Base-by-base conservation (phyloP, 2,329 filamentous ascomycete species). In the Hypoxylon sp. region DNA sequence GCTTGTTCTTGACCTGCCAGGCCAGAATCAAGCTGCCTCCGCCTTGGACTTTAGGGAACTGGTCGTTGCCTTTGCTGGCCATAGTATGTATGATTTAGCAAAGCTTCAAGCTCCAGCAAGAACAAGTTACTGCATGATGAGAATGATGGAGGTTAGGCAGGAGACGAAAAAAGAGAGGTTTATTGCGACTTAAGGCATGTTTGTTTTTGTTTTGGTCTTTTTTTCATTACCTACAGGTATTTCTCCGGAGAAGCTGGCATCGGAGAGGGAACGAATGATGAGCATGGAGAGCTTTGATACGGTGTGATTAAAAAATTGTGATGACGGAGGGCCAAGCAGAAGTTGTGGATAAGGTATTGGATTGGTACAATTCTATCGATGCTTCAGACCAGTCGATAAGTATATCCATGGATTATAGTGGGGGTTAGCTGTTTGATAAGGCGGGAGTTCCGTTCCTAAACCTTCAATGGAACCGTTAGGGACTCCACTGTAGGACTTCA, bases 1-100 rank as follows among this genome's bases (percentile, higher is more conserved):
- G 89, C 81, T 97, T 98, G 79, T 91, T 90, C 77, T 90, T 91
- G 75, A 97, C 90, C 82, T 98, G 96, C 94, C 95, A 99, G 77
- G 96, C 96, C 57, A 99, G 84, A 70, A 99, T 96, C 72, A 99
- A 83, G 68, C 95, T 98, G 65, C 94, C 96, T 56, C 95, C 95
- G 62, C 93, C 93, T 80, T 98, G 90, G 28, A 98, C 88, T 70
- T 91, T 85, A 63, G 94, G 93, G 77, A 92, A 98, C 55, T 86
- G 79, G 55, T 79, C 80, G 28, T 59, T 59, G 43, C 41, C 65
- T 13, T 61, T 56, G 41, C 77, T 46, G 34, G 67, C 61, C 62
- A 56, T 73, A 43, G 28, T 72, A 56, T 63, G 32, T 72, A 56
- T 63, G 34, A 45, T 49, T 63, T 32, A 51, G 41, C 48, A 52